Conservation (phyloP, 495 filamentous ascomycete species). For the Haplographium delicatum region DNA sequence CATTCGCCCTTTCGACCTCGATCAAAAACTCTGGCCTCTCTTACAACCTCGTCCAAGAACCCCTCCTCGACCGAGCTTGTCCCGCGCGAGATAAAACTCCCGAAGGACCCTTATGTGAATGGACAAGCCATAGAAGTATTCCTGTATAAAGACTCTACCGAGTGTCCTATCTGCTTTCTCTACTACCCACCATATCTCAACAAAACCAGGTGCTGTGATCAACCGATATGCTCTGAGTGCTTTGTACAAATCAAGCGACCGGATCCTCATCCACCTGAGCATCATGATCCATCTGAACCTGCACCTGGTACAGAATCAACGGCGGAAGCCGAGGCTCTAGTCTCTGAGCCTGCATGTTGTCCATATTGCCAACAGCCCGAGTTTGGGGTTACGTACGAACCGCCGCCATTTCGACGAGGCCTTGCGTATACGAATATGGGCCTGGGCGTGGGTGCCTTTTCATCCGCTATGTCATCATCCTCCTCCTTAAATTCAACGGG, state of each 20-base stretch:
- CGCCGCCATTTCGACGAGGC: conserved; percentile 83
- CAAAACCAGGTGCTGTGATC: conserved; percentile 90
- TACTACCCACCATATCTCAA: conserved; percentile 97
- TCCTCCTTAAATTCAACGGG: conserved; percentile 44
- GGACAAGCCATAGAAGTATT: conserved; percentile 88
- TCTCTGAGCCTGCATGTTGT: conserved; percentile 89
- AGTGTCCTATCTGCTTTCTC: conserved; percentile 96
- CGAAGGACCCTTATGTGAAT: conserved; percentile 82
- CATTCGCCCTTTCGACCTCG: conserved; percentile 27
- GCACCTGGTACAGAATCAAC: conserved; percentile 36
- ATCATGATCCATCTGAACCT: conserved; percentile 49
- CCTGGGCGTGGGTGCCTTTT: conserved; percentile 33
- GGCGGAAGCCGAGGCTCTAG: conserved; percentile 60
- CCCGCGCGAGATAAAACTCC: conserved; percentile 73
- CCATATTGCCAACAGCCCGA: conserved; percentile 94
- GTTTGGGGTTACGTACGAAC: conserved; percentile 88
- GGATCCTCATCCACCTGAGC: conserved; percentile 90
- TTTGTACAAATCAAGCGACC: conserved; percentile 98
- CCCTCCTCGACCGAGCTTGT: conserved; percentile 62
- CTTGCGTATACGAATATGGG: conserved; percentile 56
- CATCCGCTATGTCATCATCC: conserved; percentile 65
- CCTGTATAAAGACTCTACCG: conserved; percentile 81
- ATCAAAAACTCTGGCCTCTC: conserved; percentile 74
- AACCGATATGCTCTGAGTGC: conserved; percentile 96
- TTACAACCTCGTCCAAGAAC: conserved; percentile 64